phyloP scores from a whole-genome alignment of 2,329 filamentous ascomycete genomes.

The Pseudopithomyces chartarum region DNA sequence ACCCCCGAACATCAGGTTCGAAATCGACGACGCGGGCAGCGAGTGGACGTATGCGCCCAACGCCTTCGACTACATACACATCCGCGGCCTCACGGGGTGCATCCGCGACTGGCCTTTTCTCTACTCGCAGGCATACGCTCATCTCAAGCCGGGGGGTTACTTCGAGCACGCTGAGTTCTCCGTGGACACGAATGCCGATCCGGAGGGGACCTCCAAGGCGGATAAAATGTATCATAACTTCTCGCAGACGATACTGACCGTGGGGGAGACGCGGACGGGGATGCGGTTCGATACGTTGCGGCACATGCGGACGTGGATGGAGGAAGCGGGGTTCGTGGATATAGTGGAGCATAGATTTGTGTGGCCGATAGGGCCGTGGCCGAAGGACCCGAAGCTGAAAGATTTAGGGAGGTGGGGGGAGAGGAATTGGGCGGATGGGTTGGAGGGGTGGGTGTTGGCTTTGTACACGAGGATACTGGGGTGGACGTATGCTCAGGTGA shows the following conservation, averaged over 20 bases:
- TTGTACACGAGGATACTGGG: slow-evolving; percentile 46
- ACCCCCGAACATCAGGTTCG: slow-evolving; percentile 51
- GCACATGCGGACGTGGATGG: slow-evolving; percentile 23
- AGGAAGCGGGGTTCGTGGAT: slow-evolving; percentile 34
- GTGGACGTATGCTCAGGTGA: slow-evolving; percentile 43
- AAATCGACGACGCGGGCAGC: slow-evolving; percentile 50
- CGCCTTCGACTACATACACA: slow-evolving; percentile 48
- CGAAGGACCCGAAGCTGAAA: slow-evolving; percentile 36
- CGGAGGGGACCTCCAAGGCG: slow-evolving; percentile 10
- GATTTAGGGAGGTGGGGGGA: slow-evolving; percentile 44
- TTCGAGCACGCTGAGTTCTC: slow-evolving; percentile 51
- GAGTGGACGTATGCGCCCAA: slow-evolving; percentile 48
- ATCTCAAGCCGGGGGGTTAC: slow-evolving; percentile 49
- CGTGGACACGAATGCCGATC: slow-evolving; percentile 27
- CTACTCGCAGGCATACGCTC: slow-evolving; percentile 43
- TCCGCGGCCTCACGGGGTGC: slow-evolving; percentile 48
- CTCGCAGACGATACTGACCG: slow-evolving; percentile 16
- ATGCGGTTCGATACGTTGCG: slow-evolving; percentile 30
- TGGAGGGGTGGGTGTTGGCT: slow-evolving; percentile 50
- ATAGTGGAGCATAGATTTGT: slow-evolving; percentile 29
- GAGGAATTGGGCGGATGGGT: slow-evolving; percentile 47
- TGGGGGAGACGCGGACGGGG: slow-evolving; percentile 27
- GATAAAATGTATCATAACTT: slow-evolving; percentile 30
- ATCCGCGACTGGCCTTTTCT: slow-evolving; percentile 48
- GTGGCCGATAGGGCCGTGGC: slow-evolving; percentile 44